Evolutionary conservation across 1,284 basidiomycete species (phyloP).

Genomic region (Leccinum cinnamomeum): DNA sequence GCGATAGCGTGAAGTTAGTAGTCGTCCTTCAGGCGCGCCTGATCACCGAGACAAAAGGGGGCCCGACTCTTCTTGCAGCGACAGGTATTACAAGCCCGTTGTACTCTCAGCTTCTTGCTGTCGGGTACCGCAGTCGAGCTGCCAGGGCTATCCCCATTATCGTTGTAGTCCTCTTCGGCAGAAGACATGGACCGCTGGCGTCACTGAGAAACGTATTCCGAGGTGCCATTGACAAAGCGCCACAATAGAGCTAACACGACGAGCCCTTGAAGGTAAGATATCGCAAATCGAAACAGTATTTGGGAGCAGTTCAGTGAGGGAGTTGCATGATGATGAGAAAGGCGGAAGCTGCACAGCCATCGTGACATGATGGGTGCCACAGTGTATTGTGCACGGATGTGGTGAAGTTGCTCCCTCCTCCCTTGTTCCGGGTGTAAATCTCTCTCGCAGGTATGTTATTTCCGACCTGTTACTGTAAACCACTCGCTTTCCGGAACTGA

Average conservation of each 20-base stretch:
- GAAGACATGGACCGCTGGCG: background rate
- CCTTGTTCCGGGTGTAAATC: too few relatives aligned
- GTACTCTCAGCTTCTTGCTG: conserved; percentile 65
- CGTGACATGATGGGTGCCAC: too few relatives aligned
- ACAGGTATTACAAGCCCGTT: conserved; percentile 75
- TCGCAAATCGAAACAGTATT: background rate
- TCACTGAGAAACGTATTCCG: background rate
- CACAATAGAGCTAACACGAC: too few relatives aligned
- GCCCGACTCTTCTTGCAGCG: conserved; percentile 68
- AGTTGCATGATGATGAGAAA: too few relatives aligned
- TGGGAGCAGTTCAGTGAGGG: background rate
- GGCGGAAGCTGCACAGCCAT: background rate
- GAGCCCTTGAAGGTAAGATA: background rate
- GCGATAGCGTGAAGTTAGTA: conserved; percentile 9
- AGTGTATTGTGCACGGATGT: too few relatives aligned
- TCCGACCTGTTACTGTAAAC: too few relatives aligned
- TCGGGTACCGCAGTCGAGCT: conserved; percentile 12
- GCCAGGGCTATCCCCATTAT: conserved; percentile 25
- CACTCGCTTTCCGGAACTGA: too few relatives aligned
- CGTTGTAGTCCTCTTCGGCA: conserved; percentile 45
- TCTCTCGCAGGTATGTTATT: too few relatives aligned
- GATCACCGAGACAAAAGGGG: background rate
- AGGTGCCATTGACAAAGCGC: background rate
- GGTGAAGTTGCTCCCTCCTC: too few relatives aligned
- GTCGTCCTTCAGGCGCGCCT: background rate